Evolutionary conservation across 495 filamentous ascomycete genomes (phyloP), one percentile per base, ranked within the genome.

Genomic region (Xylaria nigripes): DNA sequence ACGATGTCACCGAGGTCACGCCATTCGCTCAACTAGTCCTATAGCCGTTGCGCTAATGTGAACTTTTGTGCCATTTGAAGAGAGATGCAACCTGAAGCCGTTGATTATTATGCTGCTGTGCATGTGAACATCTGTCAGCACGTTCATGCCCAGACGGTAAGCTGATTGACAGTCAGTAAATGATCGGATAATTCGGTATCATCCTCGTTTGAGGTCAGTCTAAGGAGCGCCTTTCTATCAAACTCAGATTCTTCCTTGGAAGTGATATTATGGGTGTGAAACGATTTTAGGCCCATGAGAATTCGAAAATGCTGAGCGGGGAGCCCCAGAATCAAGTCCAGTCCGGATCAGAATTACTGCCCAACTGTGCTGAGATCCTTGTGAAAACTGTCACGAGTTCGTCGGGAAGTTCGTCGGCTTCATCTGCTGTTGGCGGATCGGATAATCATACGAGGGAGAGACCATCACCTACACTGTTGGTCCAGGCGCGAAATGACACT

Each of bases 51-150:
- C 45, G 32, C 51, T 47, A 54, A 54, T 46, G 51, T 54, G 27
- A 54, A 40, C 4, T 43, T 29, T 30, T 42, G 52, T 55, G 52
- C 34, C 12, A 55, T 45, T 55, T 30, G 52, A n/a, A 48, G 45
- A 8, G 38, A 55, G 44, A 47, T 55, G 52, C 45, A 47, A 34
- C 52, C 52, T 55, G 52, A 55, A 44, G 45, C 34, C 21, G 29
- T 23, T 21, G 45, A 46, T n/a, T 34, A 22, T 48, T 42, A 55
- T 41, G 34, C 34, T 50, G 19, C 40, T 45, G 43, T 45, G 21
- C 40, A 22, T 44, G 46, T 23, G 46, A 24, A 32, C 36, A 44
- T 41, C 36, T 41, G 32, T 45, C 24, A 45, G 30, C 29, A 48
- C 13, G 38, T 48, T 55, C 45, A 45, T 55, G 22, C 52, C 52